Evolutionary conservation across 2,329 filamentous ascomycete genomes (phyloP).

Genomic region (Cadophora malorum): DNA sequence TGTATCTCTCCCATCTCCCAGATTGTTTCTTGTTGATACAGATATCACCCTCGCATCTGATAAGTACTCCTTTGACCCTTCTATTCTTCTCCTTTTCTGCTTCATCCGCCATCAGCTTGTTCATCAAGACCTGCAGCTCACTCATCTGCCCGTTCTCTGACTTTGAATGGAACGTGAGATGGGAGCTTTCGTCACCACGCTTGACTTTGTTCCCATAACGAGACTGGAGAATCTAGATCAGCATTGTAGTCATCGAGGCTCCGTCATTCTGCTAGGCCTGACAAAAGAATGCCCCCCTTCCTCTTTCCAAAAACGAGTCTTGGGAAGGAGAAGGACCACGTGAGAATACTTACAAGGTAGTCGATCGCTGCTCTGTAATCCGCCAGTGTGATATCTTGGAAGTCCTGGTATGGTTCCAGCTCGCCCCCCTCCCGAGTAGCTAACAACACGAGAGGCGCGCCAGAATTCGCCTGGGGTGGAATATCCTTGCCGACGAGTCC

Average conservation of each 20-base stretch:
- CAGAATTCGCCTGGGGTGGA: too few species aligned
- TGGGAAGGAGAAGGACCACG: neutral
- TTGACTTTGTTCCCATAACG: conserved; percentile 3
- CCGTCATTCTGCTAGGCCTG: neutral
- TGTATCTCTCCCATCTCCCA: conserved; percentile 17
- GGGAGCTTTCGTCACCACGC: neutral
- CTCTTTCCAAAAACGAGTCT: too few species aligned
- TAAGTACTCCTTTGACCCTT: conserved; percentile 16
- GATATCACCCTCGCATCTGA: conserved; percentile 23
- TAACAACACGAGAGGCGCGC: neutral
- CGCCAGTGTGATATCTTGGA: conserved; percentile 18
- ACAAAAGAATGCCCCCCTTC: too few species aligned
- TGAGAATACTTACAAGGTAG: conserved; percentile 3
- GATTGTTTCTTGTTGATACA: conserved; percentile 8
- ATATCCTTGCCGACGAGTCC: neutral
- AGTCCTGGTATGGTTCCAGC: conserved; percentile 4
- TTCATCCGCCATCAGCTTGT: conserved; percentile 6
- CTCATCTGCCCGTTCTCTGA: neutral
- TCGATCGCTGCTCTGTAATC: conserved; percentile 14
- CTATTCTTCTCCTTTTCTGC: conserved; percentile 2
- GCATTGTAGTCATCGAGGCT: neutral
- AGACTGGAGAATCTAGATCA: neutral
- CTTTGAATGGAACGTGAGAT: neutral
- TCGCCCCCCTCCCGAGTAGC: neutral
- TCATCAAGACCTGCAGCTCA: neutral